Evolutionary conservation across 2,329 filamentous ascomycete genomes (phyloP), one percentile per base, ranked within the genome.

Genomic region (Pestalotiopsis sp.): DNA sequence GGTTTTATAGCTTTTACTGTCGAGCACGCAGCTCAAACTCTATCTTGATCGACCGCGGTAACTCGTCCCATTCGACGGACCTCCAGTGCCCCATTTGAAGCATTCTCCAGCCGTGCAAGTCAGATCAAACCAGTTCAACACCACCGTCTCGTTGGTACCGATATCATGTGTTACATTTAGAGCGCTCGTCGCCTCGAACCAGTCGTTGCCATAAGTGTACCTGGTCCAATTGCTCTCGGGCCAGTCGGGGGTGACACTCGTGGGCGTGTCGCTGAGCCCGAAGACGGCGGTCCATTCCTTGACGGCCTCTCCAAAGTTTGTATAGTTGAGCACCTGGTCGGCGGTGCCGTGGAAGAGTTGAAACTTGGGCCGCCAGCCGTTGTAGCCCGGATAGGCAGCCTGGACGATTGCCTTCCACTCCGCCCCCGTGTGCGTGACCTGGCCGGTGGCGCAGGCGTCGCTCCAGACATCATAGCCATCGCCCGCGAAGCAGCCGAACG

Each of bases 271-370:
- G 59, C 71, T 72, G 66, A 80, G 71, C 4, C 78, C 79, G 11
- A 82, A 69, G 3, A 84, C 80, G 1, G 79, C 79, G 0, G 83
- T 82, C 86, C 86, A 88, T 74, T 86, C 77, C 78, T 88, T 87
- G 69, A 86, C 78, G 71, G 84, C 83, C 77, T 90, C 87, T 4
- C 81, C 76, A 70, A 86, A 87, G 74, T 89, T 88, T 64, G 80
- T 79, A 31, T 85, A 86, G 57, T 83, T 80, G 1, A 90, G 77
- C 4, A 83, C 83, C 39, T 83, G 80, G 70, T 90, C 87, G 0
- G 71, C 74, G 4, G 83, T 85, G 11, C 88, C 88, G 74, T 90
- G 88, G 75, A 86, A 86, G 56, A 90, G 80, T 76, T 89, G 86
- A 79, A 90, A 81, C 73, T 85, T 86, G 0, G 88, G 87, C 13